A percentile compares a stretch with the other conserved stretches of the same genome.
phyloP scores from a whole-genome alignment of 2,329 filamentous ascomycete genomes.

The Nemania sp. region DNA sequence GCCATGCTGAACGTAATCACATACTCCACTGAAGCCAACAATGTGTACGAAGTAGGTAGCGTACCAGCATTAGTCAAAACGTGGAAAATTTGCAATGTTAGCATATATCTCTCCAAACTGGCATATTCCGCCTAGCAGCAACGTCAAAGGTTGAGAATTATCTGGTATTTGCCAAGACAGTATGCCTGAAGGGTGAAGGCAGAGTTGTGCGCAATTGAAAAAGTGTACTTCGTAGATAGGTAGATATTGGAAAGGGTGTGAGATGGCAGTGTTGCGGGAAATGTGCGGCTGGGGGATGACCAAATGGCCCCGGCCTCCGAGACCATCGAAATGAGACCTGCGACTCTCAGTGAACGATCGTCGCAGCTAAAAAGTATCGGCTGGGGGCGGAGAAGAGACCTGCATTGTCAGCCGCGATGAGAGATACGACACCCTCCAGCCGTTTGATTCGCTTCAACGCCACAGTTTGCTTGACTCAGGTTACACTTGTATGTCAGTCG shows the following conservation, averaged over 20 bases:
- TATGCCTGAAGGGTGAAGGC: too few species aligned
- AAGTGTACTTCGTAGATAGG: too few species aligned
- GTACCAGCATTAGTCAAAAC: slow-evolving; percentile 33
- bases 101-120: too few species aligned
- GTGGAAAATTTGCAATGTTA: too few species aligned
- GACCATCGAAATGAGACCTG: slow-evolving; percentile 40
- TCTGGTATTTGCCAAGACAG: too few species aligned
- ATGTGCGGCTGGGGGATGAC: slow-evolving; percentile 28
- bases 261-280: slow-evolving; percentile 22
- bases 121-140: too few species aligned
- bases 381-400: slow-evolving; percentile 16
- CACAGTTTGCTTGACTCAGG: not conserved
- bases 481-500: not conserved
- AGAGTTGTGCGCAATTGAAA: too few species aligned
- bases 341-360: slow-evolving; percentile 35
- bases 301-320: slow-evolving; percentile 30
- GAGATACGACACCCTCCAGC: not conserved
- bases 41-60: too few species aligned
- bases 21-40: slow-evolving; percentile 23
- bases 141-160: too few species aligned
- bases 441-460: not conserved
- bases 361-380: slow-evolving; percentile 28
- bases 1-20: not conserved
- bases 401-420: slow-evolving; percentile 26
- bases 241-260: not conserved